phyloP scores from a whole-genome alignment of 306 rosid genomes.

The Prunus padus region DNA sequence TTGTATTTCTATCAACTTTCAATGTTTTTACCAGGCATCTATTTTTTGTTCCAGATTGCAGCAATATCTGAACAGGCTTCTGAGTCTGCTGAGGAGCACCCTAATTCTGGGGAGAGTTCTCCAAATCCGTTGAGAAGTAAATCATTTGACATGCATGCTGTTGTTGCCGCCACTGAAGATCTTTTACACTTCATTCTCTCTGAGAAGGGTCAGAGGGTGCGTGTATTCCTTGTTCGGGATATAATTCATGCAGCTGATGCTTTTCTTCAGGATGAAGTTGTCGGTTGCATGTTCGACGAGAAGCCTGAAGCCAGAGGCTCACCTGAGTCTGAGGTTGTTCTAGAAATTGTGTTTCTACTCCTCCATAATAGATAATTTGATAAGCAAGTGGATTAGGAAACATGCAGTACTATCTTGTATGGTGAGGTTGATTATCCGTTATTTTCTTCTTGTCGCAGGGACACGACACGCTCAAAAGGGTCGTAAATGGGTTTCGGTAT shows the following conservation, averaged over 20 bases:
- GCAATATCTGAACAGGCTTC: slow-evolving; percentile 97
- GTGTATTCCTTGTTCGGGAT: slow-evolving; percentile 78
- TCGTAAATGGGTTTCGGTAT: slow-evolving; percentile 56
- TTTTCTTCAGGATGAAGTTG: slow-evolving; percentile 65
- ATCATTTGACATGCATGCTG: slow-evolving; percentile 81
- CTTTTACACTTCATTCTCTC: slow-evolving; percentile 75
- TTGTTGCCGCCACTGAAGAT: slow-evolving; percentile 89
- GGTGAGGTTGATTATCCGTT: slow-evolving; percentile 1
- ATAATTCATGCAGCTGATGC: slow-evolving; percentile 66
- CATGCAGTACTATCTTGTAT: not conserved
- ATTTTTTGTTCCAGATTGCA: slow-evolving; percentile 63
- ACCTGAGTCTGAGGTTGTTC: slow-evolving; percentile 13
- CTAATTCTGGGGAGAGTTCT: slow-evolving; percentile 38
- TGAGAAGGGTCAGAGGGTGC: slow-evolving; percentile 83
- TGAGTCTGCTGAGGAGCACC: slow-evolving; percentile 47
- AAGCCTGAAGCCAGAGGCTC: slow-evolving; percentile 35
- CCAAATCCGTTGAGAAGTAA: slow-evolving; percentile 67
- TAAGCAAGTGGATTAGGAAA: not conserved
- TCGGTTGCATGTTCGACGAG: slow-evolving; percentile 41
- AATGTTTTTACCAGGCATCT: slow-evolving; percentile 10
- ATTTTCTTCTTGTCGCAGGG: slow-evolving; percentile 43
- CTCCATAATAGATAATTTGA: no score
- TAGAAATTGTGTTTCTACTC: not conserved
- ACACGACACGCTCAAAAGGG: slow-evolving; percentile 51
- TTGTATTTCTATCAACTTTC: not conserved